Evolutionary conservation across 169 alveolate genomes (phyloP).

Genomic region (Toxoplasma gondii): DNA sequence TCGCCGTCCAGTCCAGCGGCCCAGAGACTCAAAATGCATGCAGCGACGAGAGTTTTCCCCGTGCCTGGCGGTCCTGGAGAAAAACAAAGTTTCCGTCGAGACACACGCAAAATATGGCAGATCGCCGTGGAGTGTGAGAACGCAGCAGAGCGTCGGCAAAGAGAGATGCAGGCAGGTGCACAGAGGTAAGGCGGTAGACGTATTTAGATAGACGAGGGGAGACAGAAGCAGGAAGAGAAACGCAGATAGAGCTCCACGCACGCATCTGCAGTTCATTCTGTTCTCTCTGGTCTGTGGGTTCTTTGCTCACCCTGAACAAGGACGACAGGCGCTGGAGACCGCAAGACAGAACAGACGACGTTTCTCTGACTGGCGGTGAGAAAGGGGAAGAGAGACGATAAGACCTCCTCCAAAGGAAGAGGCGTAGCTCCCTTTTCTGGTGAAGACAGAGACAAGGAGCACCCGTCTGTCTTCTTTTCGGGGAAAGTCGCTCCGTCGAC

Average conservation of each 20-base stretch:
- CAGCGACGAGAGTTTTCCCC: conserved; percentile 31
- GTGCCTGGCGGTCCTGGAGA: conserved; percentile 7
- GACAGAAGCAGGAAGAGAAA: no score
- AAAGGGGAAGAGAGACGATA: not conserved
- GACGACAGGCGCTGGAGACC: not conserved
- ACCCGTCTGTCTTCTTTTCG: not conserved
- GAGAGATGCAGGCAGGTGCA: no score
- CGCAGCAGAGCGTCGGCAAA: no score
- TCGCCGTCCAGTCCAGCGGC: not conserved
- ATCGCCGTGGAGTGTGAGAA: no score
- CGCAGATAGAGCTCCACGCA: no score
- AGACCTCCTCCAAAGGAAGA: not conserved
- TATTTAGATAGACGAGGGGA: no score
- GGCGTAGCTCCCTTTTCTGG: not conserved
- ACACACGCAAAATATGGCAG: not conserved
- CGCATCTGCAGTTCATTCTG: no score
- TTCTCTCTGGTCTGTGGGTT: no score
- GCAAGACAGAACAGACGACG: not conserved
- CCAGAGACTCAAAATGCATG: not conserved
- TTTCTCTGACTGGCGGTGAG: not conserved
- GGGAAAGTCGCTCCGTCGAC: not conserved
- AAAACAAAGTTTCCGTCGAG: not conserved
- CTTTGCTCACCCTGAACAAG: not conserved
- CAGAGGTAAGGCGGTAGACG: no score
- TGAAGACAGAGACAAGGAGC: not conserved